phyloP scores from a whole-genome alignment of 2,329 filamentous ascomycete species.

The Bimuria novae-zelandiae region DNA sequence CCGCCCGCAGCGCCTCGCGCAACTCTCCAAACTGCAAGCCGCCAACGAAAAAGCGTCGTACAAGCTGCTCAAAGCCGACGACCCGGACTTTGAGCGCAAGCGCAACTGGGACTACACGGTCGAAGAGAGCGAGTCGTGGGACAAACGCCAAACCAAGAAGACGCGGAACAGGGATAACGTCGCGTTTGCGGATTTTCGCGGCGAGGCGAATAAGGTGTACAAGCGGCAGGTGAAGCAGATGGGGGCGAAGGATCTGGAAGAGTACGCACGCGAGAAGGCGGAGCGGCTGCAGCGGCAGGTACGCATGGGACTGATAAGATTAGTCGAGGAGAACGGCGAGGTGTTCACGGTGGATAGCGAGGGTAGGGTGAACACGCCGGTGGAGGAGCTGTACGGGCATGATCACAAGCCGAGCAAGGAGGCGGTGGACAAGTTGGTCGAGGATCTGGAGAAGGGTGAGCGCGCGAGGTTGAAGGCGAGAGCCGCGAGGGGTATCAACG shows the following conservation, averaged over 20 bases:
- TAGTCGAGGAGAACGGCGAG: conserved; percentile 86
- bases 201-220: conserved; percentile 90
- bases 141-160: conserved; percentile 87
- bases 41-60: conserved; percentile 87
- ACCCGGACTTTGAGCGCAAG: conserved; percentile 95
- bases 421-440: conserved; percentile 84
- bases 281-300: conserved; percentile 84
- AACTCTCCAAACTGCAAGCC: conserved; percentile 78
- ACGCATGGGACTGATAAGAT: conserved; percentile 81
- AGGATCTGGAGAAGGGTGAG: conserved; percentile 85
- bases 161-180: conserved; percentile 79
- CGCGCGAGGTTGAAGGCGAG: conserved; percentile 85
- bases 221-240: conserved; percentile 85
- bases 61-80: conserved; percentile 90
- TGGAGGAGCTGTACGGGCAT: conserved; percentile 78
- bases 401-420: conserved; percentile 87
- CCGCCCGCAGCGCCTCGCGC: conserved; percentile 44
- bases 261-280: conserved; percentile 86
- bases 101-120: conserved; percentile 98
- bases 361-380: conserved; percentile 87
- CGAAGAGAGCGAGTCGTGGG: conserved; percentile 93
- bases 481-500: conserved; percentile 72
- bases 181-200: conserved; percentile 85
- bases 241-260: conserved; percentile 71
- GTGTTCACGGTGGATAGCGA: conserved; percentile 91